Conservation (phyloP, 2,329 filamentous ascomycete species). For the Fusarium tjaetaba region DNA sequence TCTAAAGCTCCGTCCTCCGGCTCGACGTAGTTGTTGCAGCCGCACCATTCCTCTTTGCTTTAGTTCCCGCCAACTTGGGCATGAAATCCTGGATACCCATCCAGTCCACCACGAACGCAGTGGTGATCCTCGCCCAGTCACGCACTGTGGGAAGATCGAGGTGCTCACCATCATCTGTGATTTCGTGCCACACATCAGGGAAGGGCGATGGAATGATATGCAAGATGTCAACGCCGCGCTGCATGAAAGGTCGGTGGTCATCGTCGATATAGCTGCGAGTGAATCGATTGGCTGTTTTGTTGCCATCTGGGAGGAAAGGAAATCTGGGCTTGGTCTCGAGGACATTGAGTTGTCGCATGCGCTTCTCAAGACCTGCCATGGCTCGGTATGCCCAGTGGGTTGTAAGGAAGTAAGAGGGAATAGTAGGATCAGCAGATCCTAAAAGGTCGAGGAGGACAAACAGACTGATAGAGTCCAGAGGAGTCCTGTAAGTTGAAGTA, state of each 20-base stretch:
- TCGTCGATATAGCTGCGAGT: conserved; percentile 71
- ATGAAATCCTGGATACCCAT: conserved; percentile 73
- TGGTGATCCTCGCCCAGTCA: conserved; percentile 88
- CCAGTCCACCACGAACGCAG: conserved; percentile 91
- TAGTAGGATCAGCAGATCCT: conserved; percentile 71
- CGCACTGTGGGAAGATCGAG: conserved; percentile 81
- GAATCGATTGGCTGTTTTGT: conserved; percentile 63
- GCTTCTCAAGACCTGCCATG: conserved; percentile 77
- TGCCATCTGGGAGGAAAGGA: conserved; percentile 72
- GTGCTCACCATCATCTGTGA: conserved; percentile 84
- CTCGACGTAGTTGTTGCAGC: conserved; percentile 40
- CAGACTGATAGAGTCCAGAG: conserved; percentile 81
- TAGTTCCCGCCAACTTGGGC: conserved; percentile 41
- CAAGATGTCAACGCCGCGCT: conserved; percentile 84
- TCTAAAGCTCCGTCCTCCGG: conserved; percentile 49
- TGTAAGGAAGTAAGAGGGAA: conserved; percentile 88
- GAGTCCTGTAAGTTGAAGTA: conserved; percentile 78
- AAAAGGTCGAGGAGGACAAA: conserved; percentile 94
- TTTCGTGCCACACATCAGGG: conserved; percentile 85
- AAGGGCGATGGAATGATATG: conserved; percentile 91
- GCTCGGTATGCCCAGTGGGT: conserved; percentile 93
- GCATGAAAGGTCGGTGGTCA: conserved; percentile 92
- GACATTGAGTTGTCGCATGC: conserved; percentile 73
- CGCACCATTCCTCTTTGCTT: conserved; percentile 41
- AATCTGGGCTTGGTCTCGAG: conserved; percentile 66